phyloP scores from a whole-genome alignment of 441 rosid genomes.

The Euphorbia celastroides region DNA sequence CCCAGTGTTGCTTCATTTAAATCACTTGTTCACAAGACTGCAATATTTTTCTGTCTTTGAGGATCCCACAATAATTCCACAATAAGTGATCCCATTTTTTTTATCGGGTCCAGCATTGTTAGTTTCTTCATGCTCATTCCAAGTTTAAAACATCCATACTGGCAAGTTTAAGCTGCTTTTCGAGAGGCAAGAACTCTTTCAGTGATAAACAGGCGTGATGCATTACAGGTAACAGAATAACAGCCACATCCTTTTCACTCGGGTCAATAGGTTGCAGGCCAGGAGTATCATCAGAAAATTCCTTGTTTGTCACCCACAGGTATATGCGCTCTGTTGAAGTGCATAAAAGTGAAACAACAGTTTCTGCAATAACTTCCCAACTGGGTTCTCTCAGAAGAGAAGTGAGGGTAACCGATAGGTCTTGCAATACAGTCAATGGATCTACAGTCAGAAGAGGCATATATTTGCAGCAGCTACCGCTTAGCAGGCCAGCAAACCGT shows the following conservation, averaged over 20 bases:
- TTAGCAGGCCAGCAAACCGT: constrained; percentile 62
- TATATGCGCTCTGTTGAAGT: constrained; percentile 59
- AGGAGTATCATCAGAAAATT: constrained; percentile 19
- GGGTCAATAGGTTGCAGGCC: constrained; percentile 32
- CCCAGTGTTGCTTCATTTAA: background rate
- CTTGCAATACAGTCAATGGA: constrained; percentile 42
- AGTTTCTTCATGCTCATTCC: too few relatives aligned
- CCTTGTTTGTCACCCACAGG: constrained; percentile 33
- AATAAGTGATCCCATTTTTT: too few relatives aligned
- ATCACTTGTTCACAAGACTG: background rate
- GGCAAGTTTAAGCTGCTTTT: constrained; percentile 70
- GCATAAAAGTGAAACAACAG: constrained; percentile 46
- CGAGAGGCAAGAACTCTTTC: constrained; percentile 59
- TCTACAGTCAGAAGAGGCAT: constrained; percentile 82
- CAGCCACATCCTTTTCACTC: constrained; percentile 40
- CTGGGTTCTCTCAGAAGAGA: constrained; percentile 53
- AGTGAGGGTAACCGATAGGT: constrained; percentile 68
- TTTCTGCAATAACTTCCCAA: constrained; percentile 54
- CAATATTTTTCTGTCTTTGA: too few relatives aligned
- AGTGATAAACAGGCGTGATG: constrained; percentile 49
- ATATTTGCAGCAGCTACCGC: constrained; percentile 79
- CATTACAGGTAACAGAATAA: constrained; percentile 44
- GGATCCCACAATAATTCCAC: too few relatives aligned
- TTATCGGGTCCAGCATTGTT: too few relatives aligned
- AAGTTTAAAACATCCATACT: constrained; percentile 43